These are phyloP conservation scores for Pichia sporocuriosa DNA, from an alignment of 805 yeast genomes.

Conservation along the genomic window DNA sequence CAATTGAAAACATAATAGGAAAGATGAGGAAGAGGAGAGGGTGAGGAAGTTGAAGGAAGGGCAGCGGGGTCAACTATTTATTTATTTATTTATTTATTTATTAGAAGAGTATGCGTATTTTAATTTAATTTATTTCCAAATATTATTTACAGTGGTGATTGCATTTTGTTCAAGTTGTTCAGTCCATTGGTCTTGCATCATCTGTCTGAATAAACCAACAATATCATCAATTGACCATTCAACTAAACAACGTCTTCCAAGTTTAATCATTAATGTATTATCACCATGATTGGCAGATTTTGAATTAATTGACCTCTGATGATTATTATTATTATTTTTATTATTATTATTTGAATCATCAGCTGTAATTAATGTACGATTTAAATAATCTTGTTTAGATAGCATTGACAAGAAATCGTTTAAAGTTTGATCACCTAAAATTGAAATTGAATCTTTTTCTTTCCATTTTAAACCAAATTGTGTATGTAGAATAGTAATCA, in stretches of 20 bases:
- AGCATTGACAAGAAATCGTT: constrained; percentile 19
- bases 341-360: background rate
- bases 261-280: constrained; percentile 19
- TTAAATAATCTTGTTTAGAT: constrained; percentile 24
- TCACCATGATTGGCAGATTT: constrained; percentile 18
- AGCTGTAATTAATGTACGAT: constrained; percentile 6
- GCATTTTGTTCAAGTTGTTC: constrained; percentile 25
- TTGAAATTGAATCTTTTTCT: constrained; percentile 18
- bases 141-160: constrained; percentile 18
- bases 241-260: constrained; percentile 26
- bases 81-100: too few relatives aligned
- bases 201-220: constrained; percentile 20
- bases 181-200: constrained; percentile 25
- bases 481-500: constrained; percentile 18
- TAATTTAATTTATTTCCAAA: constrained; percentile 14
- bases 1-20: too few relatives aligned
- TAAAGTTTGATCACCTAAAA: constrained; percentile 19
- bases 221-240: constrained; percentile 25
- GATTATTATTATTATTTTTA: background rate
- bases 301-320: constrained; percentile 1
- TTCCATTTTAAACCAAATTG: constrained; percentile 20
- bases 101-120: too few relatives aligned
- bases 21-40: too few relatives aligned
- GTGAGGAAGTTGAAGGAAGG: too few relatives aligned
- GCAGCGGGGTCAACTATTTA: too few relatives aligned